A percentile compares a stretch with the other conserved stretches of the same genome.
Evolutionary conservation across 768 basidiomycete species (phyloP).

Genomic region (Suillus americanus): DNA sequence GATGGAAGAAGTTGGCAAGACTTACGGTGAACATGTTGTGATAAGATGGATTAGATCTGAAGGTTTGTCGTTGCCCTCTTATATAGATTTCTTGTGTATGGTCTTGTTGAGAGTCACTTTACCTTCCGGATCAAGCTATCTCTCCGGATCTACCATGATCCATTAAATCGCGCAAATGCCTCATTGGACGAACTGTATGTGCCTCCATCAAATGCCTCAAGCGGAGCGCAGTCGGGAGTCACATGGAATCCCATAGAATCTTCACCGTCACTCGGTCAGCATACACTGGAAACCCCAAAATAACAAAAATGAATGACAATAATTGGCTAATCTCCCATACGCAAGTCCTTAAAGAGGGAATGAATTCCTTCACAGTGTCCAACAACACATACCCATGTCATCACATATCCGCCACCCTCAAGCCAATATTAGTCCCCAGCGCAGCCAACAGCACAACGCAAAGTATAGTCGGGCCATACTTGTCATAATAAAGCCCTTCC

Average conservation of each 20-base stretch:
- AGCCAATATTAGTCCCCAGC: slow-evolving; percentile 70
- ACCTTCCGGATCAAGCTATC: background rate
- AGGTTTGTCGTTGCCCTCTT: background rate
- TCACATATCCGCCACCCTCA: slow-evolving; percentile 60
- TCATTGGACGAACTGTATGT: background rate
- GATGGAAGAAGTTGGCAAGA: background rate
- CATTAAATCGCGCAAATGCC: background rate
- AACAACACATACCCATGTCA: slow-evolving; percentile 36
- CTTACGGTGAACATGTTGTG: background rate
- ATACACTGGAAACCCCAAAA: no score
- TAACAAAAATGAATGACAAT: no score
- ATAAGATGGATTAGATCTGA: background rate
- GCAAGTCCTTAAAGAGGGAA: background rate
- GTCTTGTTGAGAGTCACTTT: background rate
- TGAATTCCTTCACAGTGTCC: background rate
- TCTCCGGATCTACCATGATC: background rate
- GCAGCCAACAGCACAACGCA: slow-evolving; percentile 70
- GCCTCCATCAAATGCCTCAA: background rate
- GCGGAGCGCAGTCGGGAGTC: no score
- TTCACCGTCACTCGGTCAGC: background rate
- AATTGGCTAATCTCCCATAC: background rate
- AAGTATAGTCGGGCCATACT: slow-evolving; percentile 79
- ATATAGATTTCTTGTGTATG: background rate
- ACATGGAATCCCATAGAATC: background rate
- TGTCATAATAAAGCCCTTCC: slow-evolving; percentile 86